phyloP scores from a whole-genome alignment of 805 yeast genomes.

The Ogataea allantospora region DNA sequence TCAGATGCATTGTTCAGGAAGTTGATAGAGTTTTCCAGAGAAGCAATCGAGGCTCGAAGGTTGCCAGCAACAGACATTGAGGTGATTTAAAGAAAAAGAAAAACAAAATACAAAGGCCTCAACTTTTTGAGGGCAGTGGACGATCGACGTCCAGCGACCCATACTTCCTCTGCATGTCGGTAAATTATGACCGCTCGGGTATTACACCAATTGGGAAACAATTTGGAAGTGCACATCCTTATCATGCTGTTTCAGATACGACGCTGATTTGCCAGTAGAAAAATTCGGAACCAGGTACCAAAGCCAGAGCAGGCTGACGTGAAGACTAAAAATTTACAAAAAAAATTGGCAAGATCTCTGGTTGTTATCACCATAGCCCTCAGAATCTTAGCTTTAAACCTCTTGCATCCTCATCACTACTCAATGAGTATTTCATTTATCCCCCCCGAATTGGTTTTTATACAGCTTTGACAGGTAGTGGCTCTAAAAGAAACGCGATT shows the following conservation, averaged over 20 bases:
- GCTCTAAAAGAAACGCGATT: too few relatives aligned
- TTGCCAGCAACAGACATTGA: slow-evolving; percentile 14
- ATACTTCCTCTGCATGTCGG: not conserved
- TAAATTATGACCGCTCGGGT: not conserved
- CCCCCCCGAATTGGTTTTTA: too few relatives aligned
- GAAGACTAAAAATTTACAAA: not conserved
- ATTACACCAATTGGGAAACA: not conserved
- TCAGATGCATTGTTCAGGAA: slow-evolving; percentile 16
- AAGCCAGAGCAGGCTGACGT: not conserved
- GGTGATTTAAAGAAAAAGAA: not conserved
- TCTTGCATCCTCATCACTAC: too few relatives aligned
- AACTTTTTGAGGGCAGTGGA: not conserved
- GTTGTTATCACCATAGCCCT: too few relatives aligned
- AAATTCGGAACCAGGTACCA: not conserved
- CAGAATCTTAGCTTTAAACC: too few relatives aligned
- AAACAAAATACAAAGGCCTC: not conserved
- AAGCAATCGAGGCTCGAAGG: slow-evolving; percentile 17
- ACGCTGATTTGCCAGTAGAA: too few relatives aligned
- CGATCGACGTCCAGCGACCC: slow-evolving; percentile 10
- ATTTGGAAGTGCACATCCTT: not conserved
- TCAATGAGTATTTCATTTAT: too few relatives aligned
- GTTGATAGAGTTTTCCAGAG: slow-evolving; percentile 19
- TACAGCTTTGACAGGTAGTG: too few relatives aligned
- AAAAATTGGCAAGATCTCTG: too few relatives aligned
- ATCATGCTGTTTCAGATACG: slow-evolving; percentile 5